Percentiles rank a stretch among this genome's conserved stretches.
These are phyloP conservation scores for Metschnikowia arizonensis DNA, from an alignment of 805 yeast species.

Conservation along the genomic window DNA sequence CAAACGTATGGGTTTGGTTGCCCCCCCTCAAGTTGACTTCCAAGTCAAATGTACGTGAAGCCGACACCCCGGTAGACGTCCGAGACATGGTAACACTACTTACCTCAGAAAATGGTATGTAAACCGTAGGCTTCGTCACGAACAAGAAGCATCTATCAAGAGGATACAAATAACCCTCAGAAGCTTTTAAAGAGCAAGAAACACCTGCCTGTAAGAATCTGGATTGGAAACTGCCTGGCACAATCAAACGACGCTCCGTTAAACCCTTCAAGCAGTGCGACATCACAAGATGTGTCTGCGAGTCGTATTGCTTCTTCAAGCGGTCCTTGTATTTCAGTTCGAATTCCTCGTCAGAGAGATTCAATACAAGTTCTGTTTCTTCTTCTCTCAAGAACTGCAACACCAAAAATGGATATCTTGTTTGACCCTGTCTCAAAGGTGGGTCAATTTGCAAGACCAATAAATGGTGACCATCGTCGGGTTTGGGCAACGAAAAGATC, in stretches of 20 bases:
- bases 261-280: conserved; percentile 86
- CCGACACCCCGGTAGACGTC: conserved; percentile 69
- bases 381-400: conserved; percentile 88
- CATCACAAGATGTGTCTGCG: conserved; percentile 80
- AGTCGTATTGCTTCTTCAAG: conserved; percentile 72
- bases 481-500: conserved; percentile 87
- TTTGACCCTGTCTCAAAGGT: conserved; percentile 97
- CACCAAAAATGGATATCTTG: conserved; percentile 88
- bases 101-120: conserved; percentile 82
- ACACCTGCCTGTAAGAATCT: conserved; percentile 80
- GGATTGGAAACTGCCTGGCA: conserved; percentile 79
- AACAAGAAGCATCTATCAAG: conserved; percentile 87
- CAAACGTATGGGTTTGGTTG: conserved; percentile 69
- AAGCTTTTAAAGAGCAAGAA: conserved; percentile 88
- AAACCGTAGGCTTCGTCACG: conserved; percentile 90
- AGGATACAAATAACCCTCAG: conserved; percentile 92
- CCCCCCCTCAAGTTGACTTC: conserved; percentile 69
- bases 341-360: conserved; percentile 78
- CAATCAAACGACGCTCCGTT: conserved; percentile 77
- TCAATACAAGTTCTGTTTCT: conserved; percentile 84
- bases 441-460: conserved; percentile 91
- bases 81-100: conserved; percentile 77
- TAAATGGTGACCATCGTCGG: conserved; percentile 88
- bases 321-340: conserved; percentile 70
- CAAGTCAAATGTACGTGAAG: conserved; percentile 89